These are phyloP conservation scores for Fragaria ananassa DNA, from an alignment of 306 rosid species.

Conservation along the genomic window DNA sequence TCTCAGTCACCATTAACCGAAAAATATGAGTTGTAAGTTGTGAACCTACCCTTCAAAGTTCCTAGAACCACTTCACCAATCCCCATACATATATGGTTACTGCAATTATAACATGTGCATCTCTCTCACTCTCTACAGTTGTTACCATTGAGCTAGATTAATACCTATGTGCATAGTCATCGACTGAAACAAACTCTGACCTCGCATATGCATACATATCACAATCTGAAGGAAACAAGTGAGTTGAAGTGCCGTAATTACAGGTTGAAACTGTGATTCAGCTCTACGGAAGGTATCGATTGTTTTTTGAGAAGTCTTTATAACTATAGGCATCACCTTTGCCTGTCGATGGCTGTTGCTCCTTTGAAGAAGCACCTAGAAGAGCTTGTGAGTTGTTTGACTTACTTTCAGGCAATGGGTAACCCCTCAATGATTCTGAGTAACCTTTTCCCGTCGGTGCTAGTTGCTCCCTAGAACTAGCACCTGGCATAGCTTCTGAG, in stretches of 20 bases:
- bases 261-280: conserved; percentile 3
- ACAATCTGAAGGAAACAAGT: conserved; percentile 6
- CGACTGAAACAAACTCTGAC: not conserved
- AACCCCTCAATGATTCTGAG: conserved; percentile 3
- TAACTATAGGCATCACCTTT: conserved; percentile 7
- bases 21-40: not conserved
- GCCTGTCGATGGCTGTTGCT: conserved; percentile 15
- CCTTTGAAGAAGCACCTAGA: conserved; percentile 53
- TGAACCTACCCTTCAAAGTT: conserved; percentile 8
- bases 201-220: conserved; percentile 6
- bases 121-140: conserved; percentile 1
- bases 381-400: conserved; percentile 48
- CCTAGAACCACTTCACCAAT: not conserved
- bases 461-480: conserved; percentile 46
- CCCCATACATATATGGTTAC: not conserved
- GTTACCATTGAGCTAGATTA: not conserved
- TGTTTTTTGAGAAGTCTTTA: conserved; percentile 15
- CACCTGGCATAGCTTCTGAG: conserved; percentile 48
- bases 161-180: conserved; percentile 9
- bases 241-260: conserved; percentile 8
- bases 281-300: conserved; percentile 15
- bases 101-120: not conserved
- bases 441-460: not conserved
- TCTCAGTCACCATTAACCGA: not conserved
- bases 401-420: conserved; percentile 40